phyloP scores from a whole-genome alignment of 139 green algal genomes.

The Chlorella sorokiniana region DNA sequence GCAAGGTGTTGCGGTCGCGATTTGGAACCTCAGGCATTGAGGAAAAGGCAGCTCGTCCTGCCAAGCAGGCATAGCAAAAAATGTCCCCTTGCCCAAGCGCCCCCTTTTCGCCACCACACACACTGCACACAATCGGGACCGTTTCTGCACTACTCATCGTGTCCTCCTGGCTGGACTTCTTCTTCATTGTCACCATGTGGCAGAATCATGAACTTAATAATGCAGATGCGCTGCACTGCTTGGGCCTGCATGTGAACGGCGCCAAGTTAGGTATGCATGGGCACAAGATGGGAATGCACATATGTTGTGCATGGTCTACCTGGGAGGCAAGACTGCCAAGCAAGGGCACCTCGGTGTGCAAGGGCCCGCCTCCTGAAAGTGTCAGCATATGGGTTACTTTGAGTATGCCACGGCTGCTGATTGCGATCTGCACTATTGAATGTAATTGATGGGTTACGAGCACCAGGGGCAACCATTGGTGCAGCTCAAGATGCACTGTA shows the following conservation, averaged over 20 bases:
- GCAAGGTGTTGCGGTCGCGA: conserved; percentile 72
- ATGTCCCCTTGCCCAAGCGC: neutral
- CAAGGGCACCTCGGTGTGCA: neutral
- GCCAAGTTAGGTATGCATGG: neutral
- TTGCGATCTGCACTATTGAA: neutral
- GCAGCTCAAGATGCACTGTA: neutral
- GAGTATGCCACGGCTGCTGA: conserved; percentile 30
- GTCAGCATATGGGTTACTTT: conserved; percentile 45
- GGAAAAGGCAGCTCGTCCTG: conserved; percentile 82
- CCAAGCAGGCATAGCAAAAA: conserved; percentile 44
- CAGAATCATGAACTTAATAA: conserved; percentile 33
- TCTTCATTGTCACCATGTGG: conserved; percentile 9
- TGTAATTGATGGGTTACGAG: neutral
- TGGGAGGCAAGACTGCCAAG: conserved; percentile 18
- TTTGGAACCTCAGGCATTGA: conserved; percentile 86
- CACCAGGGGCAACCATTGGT: neutral
- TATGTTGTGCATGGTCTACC: neutral
- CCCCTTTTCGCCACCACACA: neutral
- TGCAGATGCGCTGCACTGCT: conserved; percentile 12
- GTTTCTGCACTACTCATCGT: neutral
- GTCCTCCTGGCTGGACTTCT: neutral
- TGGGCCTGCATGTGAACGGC: neutral
- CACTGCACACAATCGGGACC: neutral
- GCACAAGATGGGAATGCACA: neutral
- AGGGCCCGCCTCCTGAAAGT: conserved; percentile 1